A percentile compares a stretch with the other conserved stretches of the same genome.
These are phyloP conservation scores for Talaromyces thailandensis DNA, from an alignment of 495 filamentous ascomycete genomes.

Conservation along the genomic window DNA sequence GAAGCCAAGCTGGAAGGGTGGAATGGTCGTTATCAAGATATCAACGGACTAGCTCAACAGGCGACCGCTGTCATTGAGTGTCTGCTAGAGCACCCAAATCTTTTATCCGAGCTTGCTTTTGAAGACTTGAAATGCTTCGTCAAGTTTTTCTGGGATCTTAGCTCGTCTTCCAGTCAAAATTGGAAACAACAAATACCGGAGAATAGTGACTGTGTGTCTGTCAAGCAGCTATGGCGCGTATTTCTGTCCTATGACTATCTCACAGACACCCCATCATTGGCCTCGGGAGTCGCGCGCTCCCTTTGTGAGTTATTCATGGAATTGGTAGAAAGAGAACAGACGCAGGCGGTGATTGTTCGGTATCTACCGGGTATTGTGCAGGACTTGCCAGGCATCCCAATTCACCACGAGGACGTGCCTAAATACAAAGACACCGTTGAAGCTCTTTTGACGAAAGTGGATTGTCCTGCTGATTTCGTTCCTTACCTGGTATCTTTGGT, in stretches of 20 bases:
- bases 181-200: not conserved
- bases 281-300: slow-evolving; percentile 20
- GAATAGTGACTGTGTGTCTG: slow-evolving; percentile 1
- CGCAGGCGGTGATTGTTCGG: not conserved
- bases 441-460: not conserved
- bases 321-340: slow-evolving; percentile 20
- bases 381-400: not conserved
- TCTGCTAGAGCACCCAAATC: not conserved
- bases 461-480: not conserved
- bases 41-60: not conserved
- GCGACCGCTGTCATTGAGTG: not conserved
- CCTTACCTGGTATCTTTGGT: not conserved
- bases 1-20: not conserved
- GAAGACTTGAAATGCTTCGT: slow-evolving; percentile 1
- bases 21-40: not conserved
- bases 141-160: not conserved
- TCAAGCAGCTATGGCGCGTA: slow-evolving; percentile 34
- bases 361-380: not conserved
- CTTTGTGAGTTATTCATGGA: slow-evolving; percentile 26
- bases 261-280: slow-evolving; percentile 19
- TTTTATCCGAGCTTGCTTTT: not conserved
- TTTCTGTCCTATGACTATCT: slow-evolving; percentile 38
- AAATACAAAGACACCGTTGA: not conserved
- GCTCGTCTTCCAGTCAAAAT: not conserved
- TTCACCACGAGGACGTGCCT: not conserved